Evolutionary conservation across 2,329 filamentous ascomycete genomes (phyloP).

Genomic region (Acephala macrosclerotiorum): DNA sequence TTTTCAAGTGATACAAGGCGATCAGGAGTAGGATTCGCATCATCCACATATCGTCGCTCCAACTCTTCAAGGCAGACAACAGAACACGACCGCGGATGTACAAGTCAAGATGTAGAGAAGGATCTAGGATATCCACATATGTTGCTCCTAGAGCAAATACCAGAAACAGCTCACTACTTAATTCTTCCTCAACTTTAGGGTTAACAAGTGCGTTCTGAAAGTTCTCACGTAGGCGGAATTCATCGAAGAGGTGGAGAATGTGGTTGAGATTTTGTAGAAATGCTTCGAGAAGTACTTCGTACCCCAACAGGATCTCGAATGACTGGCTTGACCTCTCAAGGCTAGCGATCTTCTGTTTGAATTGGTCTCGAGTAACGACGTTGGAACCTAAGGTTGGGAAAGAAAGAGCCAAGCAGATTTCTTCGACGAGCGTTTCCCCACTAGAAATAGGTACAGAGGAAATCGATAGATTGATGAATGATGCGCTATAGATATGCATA

Average conservation of each 20-base stretch:
- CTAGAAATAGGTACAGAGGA: not conserved
- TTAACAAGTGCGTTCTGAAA: not conserved
- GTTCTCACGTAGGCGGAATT: slow-evolving; percentile 5
- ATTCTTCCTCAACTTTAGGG: not conserved
- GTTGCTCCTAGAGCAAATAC: slow-evolving; percentile 2
- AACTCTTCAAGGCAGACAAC: not conserved
- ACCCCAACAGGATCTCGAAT: not conserved
- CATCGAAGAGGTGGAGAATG: slow-evolving; percentile 5
- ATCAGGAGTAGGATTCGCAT: slow-evolving; percentile 9
- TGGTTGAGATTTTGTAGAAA: slow-evolving; percentile 14
- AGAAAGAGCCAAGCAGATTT: not conserved
- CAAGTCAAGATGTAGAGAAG: not conserved
- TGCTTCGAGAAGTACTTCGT: not conserved
- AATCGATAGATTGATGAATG: not conserved
- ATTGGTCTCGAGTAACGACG: not conserved
- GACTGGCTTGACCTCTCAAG: not conserved
- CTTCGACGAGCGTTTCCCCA: not conserved
- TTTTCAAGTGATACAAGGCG: slow-evolving; percentile 6
- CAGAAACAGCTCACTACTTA: not conserved
- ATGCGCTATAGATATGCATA: not conserved
- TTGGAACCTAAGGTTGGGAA: not conserved
- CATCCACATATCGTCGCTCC: slow-evolving; percentile 12
- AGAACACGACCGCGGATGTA: not conserved
- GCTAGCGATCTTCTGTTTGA: not conserved
- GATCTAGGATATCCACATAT: not conserved